These are phyloP conservation scores for Haplosporangium gracile DNA, from an alignment of 192 early-diverging fungal genomes.

Conservation along the genomic window DNA sequence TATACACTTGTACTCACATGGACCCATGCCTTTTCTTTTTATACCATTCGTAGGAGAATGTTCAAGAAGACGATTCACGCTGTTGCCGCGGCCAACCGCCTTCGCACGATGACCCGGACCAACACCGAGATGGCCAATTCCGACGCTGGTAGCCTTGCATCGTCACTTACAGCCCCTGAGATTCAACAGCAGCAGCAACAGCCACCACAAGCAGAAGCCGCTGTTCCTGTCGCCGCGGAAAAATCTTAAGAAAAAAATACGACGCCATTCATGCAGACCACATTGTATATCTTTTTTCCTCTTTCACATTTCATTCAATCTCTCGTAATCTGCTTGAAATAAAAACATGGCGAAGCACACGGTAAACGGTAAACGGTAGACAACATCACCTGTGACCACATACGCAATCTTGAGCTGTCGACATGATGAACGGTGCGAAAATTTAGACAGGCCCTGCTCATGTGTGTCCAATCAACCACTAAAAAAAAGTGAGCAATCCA, in stretches of 20 bases:
- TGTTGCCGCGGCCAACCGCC: conserved; percentile 72
- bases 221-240: background rate
- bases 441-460: background rate
- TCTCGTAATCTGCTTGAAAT: background rate
- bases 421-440: background rate
- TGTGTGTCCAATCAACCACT: background rate
- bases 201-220: background rate
- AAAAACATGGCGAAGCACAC: background rate
- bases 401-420: too few relatives aligned
- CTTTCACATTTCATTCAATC: background rate
- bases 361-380: too few relatives aligned
- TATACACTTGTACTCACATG: background rate
- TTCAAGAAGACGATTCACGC: conserved; percentile 75
- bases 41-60: conserved; percentile 40
- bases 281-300: background rate
- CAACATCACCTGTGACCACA: too few relatives aligned
- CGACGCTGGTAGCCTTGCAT: background rate
- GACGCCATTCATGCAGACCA: background rate
- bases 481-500: background rate
- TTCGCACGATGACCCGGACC: conserved; percentile 49
- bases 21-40: background rate
- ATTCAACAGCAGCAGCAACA: background rate
- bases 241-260: background rate
- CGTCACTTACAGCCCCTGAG: background rate
- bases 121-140: conserved; percentile 16